phyloP scores from a whole-genome alignment of 176 grass and related monocot genomes.

The Bothriochloa decipiens region DNA sequence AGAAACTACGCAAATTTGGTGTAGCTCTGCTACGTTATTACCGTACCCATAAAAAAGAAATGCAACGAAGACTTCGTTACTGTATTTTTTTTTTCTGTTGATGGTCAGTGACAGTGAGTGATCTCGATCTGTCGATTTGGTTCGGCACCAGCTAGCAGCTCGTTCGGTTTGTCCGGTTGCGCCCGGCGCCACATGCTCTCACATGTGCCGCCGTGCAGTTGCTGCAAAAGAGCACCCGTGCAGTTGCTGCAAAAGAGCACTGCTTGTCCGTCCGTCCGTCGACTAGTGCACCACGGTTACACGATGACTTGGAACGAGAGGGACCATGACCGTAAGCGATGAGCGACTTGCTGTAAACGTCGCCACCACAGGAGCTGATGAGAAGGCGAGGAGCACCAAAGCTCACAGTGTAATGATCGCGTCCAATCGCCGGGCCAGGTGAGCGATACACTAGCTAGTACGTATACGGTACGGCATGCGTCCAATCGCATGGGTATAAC shows the following conservation, averaged over 20 bases:
- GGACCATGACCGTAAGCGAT: neutral
- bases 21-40: too few relatives aligned
- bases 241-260: neutral
- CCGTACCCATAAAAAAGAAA: too few relatives aligned
- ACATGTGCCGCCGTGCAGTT: neutral
- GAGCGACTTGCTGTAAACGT: neutral
- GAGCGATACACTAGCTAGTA: neutral
- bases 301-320: neutral
- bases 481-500: too few relatives aligned
- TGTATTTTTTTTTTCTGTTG: too few relatives aligned
- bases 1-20: too few relatives aligned
- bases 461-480: too few relatives aligned
- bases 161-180: neutral
- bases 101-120: too few relatives aligned
- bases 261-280: neutral
- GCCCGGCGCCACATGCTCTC: conserved; percentile 6
- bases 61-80: too few relatives aligned
- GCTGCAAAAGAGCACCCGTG: neutral
- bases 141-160: neutral
- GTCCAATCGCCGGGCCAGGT: neutral
- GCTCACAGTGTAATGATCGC: neutral
- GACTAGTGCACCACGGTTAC: neutral
- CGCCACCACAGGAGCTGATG: neutral
- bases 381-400: too few relatives aligned
- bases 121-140: neutral